Base-by-base conservation (phyloP, 495 filamentous ascomycete species). In the Collariella sp. region DNA sequence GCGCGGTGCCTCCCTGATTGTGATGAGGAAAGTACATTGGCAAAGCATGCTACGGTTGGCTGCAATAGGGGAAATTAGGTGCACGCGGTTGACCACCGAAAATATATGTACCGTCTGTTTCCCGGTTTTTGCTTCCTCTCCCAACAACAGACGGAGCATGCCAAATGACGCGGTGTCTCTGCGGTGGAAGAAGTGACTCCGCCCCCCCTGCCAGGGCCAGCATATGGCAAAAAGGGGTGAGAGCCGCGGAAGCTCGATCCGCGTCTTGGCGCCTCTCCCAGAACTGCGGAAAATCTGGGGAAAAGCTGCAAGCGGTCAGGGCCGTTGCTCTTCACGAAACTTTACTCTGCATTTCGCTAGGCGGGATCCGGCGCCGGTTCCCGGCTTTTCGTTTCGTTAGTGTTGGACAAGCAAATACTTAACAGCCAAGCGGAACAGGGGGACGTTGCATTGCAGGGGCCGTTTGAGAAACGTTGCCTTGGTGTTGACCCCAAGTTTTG, bases 231-330 rank as follows among this genome's bases (percentile, higher is more conserved):
- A 41, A 47, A 6, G 15, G 9, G 23, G 34, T 23, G 7, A 23
- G 3, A 11, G 19, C 16, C 12, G 46, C 38, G 45, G 52, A 31
- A 42, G 31, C 33, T 20, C 46, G 39, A 53, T 46, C 46, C 40
- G 50, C 24, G 54, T 20, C 59, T 62, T 62, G 59, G 61, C 59
- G 24, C 19, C 9, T 59, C 58, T 62, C 57, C 66, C 62, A 52
- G 59, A 49, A 46, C 40, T 34, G 34, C 60, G 66, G 66, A 65
- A 69, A 65, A 45, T 69, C 66, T 67, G 66, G 66, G 64, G 64
- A 67, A n/a, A 66, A 39, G 31, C 38, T 46, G 39, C 35, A 57
- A 54, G 46, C 44, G 29, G 34, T 31, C 43, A 19, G 48, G 35
- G 11, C 6, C 29, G 11, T 44, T 10, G 23, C 3, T 24, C 3